Evolutionary conservation across 176 grass and related monocot species (phyloP).

Genomic region (Zoysia japonica): DNA sequence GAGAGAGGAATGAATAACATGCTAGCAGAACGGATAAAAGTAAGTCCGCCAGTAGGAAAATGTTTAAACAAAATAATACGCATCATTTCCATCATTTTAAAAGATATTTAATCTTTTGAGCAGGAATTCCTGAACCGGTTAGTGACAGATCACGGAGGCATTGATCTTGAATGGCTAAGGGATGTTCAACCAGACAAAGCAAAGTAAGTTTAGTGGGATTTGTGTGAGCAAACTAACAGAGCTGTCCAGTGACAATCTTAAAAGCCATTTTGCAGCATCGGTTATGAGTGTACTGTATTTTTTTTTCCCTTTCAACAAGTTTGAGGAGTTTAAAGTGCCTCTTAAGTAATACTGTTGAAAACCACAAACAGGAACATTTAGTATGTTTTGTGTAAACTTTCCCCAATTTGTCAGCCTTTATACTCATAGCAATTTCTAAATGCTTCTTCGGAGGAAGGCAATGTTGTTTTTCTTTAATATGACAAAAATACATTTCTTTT

Average conservation of each 20-base stretch:
- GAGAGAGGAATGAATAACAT: constrained; percentile 90
- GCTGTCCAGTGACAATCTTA: not conserved
- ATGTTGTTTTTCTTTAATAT: constrained; percentile 2
- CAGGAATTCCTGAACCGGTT: constrained; percentile 74
- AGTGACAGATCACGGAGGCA: constrained; percentile 68
- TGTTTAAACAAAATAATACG: not conserved
- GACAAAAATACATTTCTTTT: constrained; percentile 33
- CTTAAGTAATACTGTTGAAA: constrained; percentile 12
- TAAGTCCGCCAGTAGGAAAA: constrained; percentile 36
- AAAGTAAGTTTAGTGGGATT: constrained; percentile 60
- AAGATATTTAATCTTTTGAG: constrained; percentile 30
- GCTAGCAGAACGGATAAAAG: constrained; percentile 86
- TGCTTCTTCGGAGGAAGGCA: not conserved
- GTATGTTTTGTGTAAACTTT: not conserved
- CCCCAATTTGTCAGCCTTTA: not conserved
- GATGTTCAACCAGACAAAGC: constrained; percentile 72
- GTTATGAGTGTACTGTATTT: not conserved
- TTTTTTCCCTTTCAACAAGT: constrained; percentile 6
- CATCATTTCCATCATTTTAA: not conserved
- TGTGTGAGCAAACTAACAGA: constrained; percentile 22
- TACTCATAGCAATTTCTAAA: constrained; percentile 15
- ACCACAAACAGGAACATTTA: constrained; percentile 7
- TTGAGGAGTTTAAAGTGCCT: not conserved
- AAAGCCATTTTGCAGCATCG: not conserved
- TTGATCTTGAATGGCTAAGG: constrained; percentile 88